Evolutionary conservation across 2,329 filamentous ascomycete genomes (phyloP).

Genomic region (Nannizziopsis barbatae): DNA sequence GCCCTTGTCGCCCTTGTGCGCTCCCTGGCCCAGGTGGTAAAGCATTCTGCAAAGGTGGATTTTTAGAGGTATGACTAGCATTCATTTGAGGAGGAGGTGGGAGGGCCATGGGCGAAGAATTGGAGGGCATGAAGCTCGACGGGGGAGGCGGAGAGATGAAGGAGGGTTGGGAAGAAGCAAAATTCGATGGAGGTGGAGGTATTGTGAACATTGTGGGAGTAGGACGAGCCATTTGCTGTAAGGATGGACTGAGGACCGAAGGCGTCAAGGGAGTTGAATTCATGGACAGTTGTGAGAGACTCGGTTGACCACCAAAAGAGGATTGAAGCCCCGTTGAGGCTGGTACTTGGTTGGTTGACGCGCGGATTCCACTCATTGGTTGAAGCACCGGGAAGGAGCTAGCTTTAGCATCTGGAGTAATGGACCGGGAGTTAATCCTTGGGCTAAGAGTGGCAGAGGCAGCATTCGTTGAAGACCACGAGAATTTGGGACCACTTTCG

Average conservation of each 20-base stretch:
- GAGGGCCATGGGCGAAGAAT: slow-evolving; percentile 15
- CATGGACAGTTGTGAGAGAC: not conserved
- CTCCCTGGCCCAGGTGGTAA: not conserved
- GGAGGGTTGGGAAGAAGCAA: slow-evolving; percentile 16
- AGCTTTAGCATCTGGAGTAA: slow-evolving; percentile 43
- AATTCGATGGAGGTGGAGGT: slow-evolving; percentile 27
- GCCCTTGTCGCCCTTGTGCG: slow-evolving; percentile 29
- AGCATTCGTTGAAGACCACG: slow-evolving; percentile 32
- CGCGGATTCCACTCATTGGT: slow-evolving; percentile 25
- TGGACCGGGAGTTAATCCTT: slow-evolving; percentile 28
- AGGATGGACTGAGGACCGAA: slow-evolving; percentile 16
- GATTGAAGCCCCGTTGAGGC: slow-evolving; percentile 2
- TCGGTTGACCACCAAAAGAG: not conserved
- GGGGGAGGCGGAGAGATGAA: not conserved
- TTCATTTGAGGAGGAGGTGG: slow-evolving; percentile 6
- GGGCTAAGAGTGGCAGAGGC: slow-evolving; percentile 15
- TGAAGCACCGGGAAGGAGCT: slow-evolving; percentile 39
- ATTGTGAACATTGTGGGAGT: slow-evolving; percentile 25
- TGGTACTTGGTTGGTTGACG: slow-evolving; percentile 10
- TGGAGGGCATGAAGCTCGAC: not conserved
- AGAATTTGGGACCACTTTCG: slow-evolving; percentile 29
- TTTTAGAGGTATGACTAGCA: not conserved
- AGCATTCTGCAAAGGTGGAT: not conserved
- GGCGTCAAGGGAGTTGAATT: slow-evolving; percentile 14
- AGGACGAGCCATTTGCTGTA: slow-evolving; percentile 14